Evolutionary conservation across 805 yeast species (phyloP).

Genomic region (Myxozyma vanderwaltii): DNA sequence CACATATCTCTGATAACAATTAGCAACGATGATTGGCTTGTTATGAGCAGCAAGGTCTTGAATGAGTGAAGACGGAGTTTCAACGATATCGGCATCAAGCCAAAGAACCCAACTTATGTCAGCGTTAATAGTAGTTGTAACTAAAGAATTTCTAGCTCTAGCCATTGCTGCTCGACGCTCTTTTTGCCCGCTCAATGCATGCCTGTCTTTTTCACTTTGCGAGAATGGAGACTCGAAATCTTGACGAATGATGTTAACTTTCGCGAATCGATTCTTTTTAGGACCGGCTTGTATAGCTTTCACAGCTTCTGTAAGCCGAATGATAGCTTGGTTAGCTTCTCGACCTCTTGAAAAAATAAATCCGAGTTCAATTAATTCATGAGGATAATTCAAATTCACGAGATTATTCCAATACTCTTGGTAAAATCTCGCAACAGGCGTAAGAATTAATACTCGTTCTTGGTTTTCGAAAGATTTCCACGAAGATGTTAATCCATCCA

Average conservation of each 20-base stretch:
- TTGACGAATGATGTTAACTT: conserved; percentile 86
- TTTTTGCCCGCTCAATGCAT: conserved; percentile 82
- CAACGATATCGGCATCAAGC: conserved; percentile 94
- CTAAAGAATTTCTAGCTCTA: conserved; percentile 84
- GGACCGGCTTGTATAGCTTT: conserved; percentile 68
- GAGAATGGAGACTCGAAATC: conserved; percentile 72
- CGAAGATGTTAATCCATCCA: conserved; percentile 75
- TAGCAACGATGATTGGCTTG: conserved; percentile 86
- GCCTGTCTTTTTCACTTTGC: conserved; percentile 74
- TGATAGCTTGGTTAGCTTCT: conserved; percentile 80
- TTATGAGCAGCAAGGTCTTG: conserved; percentile 86
- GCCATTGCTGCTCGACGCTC: conserved; percentile 91
- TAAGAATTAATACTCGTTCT: conserved; percentile 81
- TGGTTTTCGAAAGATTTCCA: conserved; percentile 70
- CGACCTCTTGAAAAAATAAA: conserved; percentile 82
- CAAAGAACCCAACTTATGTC: conserved; percentile 93
- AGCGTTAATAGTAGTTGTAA: conserved; percentile 86
- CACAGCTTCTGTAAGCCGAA: conserved; percentile 71
- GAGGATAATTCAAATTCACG: conserved; percentile 74
- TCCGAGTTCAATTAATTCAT: conserved; percentile 81
- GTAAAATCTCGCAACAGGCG: conserved; percentile 88
- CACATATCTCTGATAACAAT: conserved; percentile 82
- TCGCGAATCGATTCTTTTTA: conserved; percentile 70
- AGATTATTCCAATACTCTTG: conserved; percentile 87
- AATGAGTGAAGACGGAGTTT: conserved; percentile 77